These are phyloP conservation scores for Diutina ranongensis DNA, from an alignment of 1,139 yeast species.

Conservation along the genomic window DNA sequence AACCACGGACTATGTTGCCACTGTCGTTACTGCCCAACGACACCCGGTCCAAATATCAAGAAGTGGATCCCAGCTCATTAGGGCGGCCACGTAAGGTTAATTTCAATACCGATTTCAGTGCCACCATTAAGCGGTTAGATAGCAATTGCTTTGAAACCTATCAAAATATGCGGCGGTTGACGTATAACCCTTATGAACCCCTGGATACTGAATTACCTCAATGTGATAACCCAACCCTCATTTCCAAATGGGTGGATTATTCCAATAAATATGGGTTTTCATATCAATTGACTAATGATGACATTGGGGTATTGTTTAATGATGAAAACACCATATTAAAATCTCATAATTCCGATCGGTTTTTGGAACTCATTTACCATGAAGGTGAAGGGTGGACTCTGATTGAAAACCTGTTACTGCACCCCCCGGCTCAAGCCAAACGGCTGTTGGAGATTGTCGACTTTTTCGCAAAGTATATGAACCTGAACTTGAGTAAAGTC, in stretches of 20 bases:
- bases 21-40: constrained; percentile 88
- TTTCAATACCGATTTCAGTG: constrained; percentile 30
- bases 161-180: constrained; percentile 29
- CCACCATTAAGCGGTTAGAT: constrained; percentile 29
- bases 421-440: constrained; percentile 49
- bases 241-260: constrained; percentile 97
- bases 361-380: constrained; percentile 51
- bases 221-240: constrained; percentile 57
- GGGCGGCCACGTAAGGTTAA: constrained; percentile 31
- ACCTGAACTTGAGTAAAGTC: constrained; percentile 65
- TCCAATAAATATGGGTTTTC: constrained; percentile 94
- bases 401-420: constrained; percentile 43
- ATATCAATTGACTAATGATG: constrained; percentile 81
- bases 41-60: constrained; percentile 79
- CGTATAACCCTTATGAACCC: background rate
- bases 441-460: constrained; percentile 76
- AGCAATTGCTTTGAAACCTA: constrained; percentile 30
- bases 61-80: constrained; percentile 33
- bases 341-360: constrained; percentile 49
- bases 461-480: constrained; percentile 77
- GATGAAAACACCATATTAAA: constrained; percentile 73
- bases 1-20: constrained; percentile 65
- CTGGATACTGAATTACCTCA: constrained; percentile 24
- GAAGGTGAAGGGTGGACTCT: constrained; percentile 64
- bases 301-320: constrained; percentile 85